Base-by-base conservation (phyloP, 306 rosid species). In the Begonia peltatifolia region DNA sequence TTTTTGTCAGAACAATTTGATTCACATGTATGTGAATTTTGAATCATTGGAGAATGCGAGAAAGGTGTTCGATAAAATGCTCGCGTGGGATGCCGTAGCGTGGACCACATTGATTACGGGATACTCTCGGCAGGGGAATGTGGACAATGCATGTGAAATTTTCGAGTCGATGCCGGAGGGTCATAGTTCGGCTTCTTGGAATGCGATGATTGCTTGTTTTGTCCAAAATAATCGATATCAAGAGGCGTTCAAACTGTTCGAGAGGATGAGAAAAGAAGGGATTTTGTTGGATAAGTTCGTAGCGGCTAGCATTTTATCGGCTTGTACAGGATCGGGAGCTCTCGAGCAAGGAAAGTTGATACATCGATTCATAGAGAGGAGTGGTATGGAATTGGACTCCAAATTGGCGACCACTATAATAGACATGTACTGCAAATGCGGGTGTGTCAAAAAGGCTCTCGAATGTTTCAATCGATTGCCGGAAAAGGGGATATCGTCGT, bases 371-470 rank as follows among this genome's bases (percentile, higher is more conserved):
- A 72, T 78, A 4, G 67, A 68, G 66, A 72, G 36, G 17, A 71
- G 50, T 54, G 81, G 69, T 60, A 64, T 78, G 59, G 70, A 74
- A 46, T 60, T 84, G 56, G 87, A 81, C 67, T 47, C 74, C 0
- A 76, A 76, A 57, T 85, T 81, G 6, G 94, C 69, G 38, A 65
- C 90, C 0, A 58, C 84, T 0, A 61, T 84, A 12, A 62, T 81
- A 35, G 94, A 78, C 60, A 84, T 84, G 86, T 81, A 84, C 14
- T 81, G 78, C 55, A 81, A 78, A 63, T 78, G 89, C 66, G 84
- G 89, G 18, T 84, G 74, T 64, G 11, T 71, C 69, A 76, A 78
- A n/a, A 56, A 57, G 68, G 89, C 84, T 11, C 65, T 71, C 46
- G 51, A 58, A 52, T 72, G 75, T 36, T 84, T 84, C 57, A 47